Conservation (phyloP, 441 rosid species). For the Adansonia rubrostipa region DNA sequence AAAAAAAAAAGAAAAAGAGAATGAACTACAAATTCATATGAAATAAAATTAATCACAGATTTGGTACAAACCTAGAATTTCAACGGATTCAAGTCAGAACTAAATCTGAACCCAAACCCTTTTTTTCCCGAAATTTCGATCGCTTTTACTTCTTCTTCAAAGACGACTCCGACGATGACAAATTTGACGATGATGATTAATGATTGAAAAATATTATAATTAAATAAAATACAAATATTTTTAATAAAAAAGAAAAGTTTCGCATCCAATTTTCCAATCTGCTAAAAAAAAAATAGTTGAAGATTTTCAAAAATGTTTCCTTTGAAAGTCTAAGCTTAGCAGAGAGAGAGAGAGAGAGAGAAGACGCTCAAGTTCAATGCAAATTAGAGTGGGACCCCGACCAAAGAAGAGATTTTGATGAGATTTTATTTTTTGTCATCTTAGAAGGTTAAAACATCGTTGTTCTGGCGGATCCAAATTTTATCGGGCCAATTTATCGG, state of each 20-base stretch:
- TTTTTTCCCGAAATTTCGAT: neutral
- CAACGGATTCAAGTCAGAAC: constrained; percentile 6
- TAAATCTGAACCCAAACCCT: constrained; percentile 23
- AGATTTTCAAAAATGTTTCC: too few relatives aligned
- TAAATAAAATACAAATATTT: neutral
- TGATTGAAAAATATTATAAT: constrained; percentile 2
- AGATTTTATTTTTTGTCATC: neutral
- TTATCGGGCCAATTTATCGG: too few relatives aligned
- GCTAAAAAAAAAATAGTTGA: too few relatives aligned
- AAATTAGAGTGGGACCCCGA: constrained; percentile 26
- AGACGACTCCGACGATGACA: constrained; percentile 9
- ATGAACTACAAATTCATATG: neutral
- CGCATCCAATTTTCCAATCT: constrained; percentile 33
- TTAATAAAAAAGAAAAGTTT: neutral
- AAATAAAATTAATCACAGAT: neutral
- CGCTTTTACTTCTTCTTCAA: neutral
- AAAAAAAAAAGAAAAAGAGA: neutral
- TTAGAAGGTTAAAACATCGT: constrained; percentile 18
- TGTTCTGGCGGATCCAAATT: neutral
- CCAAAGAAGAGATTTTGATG: constrained; percentile 13
- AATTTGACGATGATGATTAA: constrained; percentile 7
- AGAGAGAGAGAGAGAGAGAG: neutral
- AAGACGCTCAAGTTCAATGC: constrained; percentile 13
- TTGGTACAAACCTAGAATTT: constrained; percentile 29
- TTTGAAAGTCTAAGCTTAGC: too few relatives aligned